These are phyloP conservation scores for Boletellus emodensis DNA, from an alignment of 768 basidiomycete species.

Conservation along the genomic window DNA sequence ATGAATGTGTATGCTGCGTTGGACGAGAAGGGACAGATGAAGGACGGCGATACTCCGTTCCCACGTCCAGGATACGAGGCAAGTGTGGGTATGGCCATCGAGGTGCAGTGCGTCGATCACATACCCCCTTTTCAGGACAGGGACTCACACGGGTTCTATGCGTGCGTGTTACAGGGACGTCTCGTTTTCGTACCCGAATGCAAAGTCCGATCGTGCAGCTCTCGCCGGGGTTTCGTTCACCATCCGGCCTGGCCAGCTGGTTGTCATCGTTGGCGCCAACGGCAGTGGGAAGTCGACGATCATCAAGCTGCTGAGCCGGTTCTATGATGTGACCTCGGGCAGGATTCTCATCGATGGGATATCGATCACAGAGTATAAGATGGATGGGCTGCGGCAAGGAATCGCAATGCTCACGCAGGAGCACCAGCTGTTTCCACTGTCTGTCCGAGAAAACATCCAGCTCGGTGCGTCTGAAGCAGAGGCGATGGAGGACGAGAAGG, in stretches of 20 bases:
- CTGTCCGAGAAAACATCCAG: constrained; percentile 39
- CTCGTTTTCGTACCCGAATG: constrained; percentile 49
- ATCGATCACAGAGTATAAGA: constrained; percentile 31
- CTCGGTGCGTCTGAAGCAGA: constrained; percentile 26
- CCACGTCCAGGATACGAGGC: constrained; percentile 17
- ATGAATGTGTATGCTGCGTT: constrained; percentile 20
- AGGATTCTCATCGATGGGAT: constrained; percentile 38
- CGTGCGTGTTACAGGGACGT: constrained; percentile 39
- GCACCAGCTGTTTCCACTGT: constrained; percentile 35
- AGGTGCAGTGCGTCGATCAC: constrained; percentile 14
- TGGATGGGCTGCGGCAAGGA: constrained; percentile 32
- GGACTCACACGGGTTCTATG: background rate
- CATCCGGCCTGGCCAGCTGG: constrained; percentile 31
- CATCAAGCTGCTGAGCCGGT: constrained; percentile 38
- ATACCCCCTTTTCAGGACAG: no score
- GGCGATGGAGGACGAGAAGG: constrained; percentile 10
- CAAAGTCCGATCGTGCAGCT: constrained; percentile 19
- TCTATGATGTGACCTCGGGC: constrained; percentile 33
- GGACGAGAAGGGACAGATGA: constrained; percentile 21
- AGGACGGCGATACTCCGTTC: constrained; percentile 24
- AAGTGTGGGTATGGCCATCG: constrained; percentile 13
- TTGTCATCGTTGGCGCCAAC: constrained; percentile 34
- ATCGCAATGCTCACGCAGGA: constrained; percentile 44
- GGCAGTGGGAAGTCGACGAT: constrained; percentile 36
- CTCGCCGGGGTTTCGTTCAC: constrained; percentile 29